Evolutionary conservation across 169 alveolate species (phyloP).

Genomic region (Perkinsus chesapeaki): DNA sequence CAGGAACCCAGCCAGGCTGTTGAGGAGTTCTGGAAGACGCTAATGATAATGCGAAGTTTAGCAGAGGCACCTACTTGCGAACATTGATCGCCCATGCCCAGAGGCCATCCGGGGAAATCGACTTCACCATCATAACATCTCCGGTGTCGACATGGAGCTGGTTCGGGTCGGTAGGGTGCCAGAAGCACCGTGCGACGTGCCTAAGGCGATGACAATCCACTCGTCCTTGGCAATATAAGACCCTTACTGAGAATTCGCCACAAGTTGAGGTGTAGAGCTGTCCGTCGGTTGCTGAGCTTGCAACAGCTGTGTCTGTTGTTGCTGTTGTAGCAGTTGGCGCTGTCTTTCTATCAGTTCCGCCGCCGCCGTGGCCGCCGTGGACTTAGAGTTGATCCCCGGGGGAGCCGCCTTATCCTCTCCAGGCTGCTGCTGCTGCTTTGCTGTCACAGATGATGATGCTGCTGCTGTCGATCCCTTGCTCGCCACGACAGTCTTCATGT

Average conservation of each 20-base stretch:
- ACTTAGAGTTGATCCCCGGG: too few species aligned
- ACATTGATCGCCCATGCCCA: not conserved
- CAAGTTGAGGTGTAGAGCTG: not conserved
- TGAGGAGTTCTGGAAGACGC: not conserved
- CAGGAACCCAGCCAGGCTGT: not conserved
- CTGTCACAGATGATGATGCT: not conserved
- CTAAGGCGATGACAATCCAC: not conserved
- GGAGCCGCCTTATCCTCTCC: too few species aligned
- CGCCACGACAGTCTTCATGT: not conserved
- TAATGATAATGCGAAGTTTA: not conserved
- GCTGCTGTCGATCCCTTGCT: not conserved
- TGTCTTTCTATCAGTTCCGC: too few species aligned
- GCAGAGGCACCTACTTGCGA: not conserved
- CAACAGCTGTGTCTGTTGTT: not conserved
- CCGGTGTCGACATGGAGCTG: not conserved
- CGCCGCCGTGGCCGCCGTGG: too few species aligned
- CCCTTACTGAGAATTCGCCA: not conserved
- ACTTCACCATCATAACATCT: not conserved
- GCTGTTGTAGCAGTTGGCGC: not conserved
- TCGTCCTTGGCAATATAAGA: too few species aligned
- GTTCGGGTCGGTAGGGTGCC: not conserved
- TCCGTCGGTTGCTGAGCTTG: not conserved
- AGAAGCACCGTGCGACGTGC: not conserved
- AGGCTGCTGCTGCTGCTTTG: too few species aligned
- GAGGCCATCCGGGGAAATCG: not conserved